These are phyloP conservation scores for Rubia peregrina DNA, from an alignment of 305 asterid genomes.

Conservation along the genomic window DNA sequence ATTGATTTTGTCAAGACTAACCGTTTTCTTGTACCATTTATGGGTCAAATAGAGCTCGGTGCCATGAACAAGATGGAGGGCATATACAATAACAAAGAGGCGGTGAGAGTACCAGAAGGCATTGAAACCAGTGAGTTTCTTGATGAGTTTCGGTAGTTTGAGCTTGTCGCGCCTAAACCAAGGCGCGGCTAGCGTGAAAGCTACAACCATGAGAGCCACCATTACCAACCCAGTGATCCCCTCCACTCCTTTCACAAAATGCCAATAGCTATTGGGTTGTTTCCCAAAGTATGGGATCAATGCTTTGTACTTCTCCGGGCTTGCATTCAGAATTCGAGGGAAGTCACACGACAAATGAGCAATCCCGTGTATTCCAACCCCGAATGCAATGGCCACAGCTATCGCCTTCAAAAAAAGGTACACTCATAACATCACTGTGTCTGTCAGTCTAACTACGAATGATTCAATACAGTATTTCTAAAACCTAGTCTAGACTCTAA, in stretches of 20 bases:
- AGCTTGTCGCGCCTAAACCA: constrained; percentile 55
- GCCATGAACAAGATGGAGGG: constrained; percentile 47
- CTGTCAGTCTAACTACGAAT: no score
- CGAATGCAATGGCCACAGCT: constrained; percentile 57
- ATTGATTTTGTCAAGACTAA: constrained; percentile 4
- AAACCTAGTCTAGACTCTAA: no score
- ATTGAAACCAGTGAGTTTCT: constrained; percentile 80
- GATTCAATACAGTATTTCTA: no score
- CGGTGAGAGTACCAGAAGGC: constrained; percentile 97
- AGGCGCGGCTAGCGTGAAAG: constrained; percentile 75
- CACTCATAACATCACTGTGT: no score
- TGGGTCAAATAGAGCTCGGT: constrained; percentile 70
- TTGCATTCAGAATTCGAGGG: constrained; percentile 55
- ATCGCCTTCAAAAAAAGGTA: constrained; percentile 32
- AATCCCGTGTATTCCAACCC: constrained; percentile 63
- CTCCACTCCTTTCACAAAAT: constrained; percentile 56
- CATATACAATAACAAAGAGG: constrained; percentile 43
- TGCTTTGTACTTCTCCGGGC: constrained; percentile 45
- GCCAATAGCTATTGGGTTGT: constrained; percentile 67
- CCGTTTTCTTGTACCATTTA: constrained; percentile 82
- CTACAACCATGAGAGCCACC: constrained; percentile 80
- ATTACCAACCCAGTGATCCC: constrained; percentile 71
- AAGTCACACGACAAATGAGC: constrained; percentile 77
- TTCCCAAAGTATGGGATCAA: constrained; percentile 54
- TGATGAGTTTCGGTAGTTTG: constrained; percentile 49